Evolutionary conservation across 2,329 filamentous ascomycete species (phyloP).

Genomic region (Nemania sp.): DNA sequence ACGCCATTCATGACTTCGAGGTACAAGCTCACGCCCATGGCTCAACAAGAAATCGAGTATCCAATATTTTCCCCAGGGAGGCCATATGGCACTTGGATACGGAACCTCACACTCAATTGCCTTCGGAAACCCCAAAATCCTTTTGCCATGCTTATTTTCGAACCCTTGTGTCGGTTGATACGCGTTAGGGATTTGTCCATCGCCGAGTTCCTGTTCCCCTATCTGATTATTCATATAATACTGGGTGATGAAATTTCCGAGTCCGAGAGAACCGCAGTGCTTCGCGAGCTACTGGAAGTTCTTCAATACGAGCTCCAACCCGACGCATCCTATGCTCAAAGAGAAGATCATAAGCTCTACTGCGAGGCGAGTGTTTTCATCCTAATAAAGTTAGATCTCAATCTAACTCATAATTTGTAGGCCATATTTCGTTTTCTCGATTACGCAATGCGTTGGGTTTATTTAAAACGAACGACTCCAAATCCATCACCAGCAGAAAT

Average conservation of each 20-base stretch:
- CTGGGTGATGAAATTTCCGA: constrained; percentile 67
- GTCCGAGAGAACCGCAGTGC: constrained; percentile 65
- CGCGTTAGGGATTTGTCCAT: constrained; percentile 84
- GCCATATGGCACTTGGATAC: constrained; percentile 80
- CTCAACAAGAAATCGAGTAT: constrained; percentile 63
- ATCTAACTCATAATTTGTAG: constrained; percentile 48
- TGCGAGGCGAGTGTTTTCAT: constrained; percentile 68
- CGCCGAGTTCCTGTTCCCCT: constrained; percentile 86
- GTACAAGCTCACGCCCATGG: constrained; percentile 71
- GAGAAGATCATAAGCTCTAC: constrained; percentile 78
- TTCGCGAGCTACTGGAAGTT: constrained; percentile 74
- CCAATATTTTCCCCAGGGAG: constrained; percentile 74
- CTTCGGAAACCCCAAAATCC: constrained; percentile 75
- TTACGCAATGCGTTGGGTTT: constrained; percentile 88
- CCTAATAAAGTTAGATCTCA: neutral
- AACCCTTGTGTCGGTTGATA: constrained; percentile 79
- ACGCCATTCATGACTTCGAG: constrained; percentile 84
- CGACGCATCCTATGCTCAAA: constrained; percentile 60
- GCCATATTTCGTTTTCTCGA: constrained; percentile 89
- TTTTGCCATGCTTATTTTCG: constrained; percentile 77
- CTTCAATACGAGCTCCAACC: constrained; percentile 62
- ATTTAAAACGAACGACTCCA: constrained; percentile 64
- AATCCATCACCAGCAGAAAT: constrained; percentile 47
- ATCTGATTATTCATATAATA: constrained; percentile 80
- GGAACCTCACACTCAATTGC: constrained; percentile 78